Evolutionary conservation across 164 flowering plant genomes (phyloP).

Genomic region (Macadamia tetraphylla): DNA sequence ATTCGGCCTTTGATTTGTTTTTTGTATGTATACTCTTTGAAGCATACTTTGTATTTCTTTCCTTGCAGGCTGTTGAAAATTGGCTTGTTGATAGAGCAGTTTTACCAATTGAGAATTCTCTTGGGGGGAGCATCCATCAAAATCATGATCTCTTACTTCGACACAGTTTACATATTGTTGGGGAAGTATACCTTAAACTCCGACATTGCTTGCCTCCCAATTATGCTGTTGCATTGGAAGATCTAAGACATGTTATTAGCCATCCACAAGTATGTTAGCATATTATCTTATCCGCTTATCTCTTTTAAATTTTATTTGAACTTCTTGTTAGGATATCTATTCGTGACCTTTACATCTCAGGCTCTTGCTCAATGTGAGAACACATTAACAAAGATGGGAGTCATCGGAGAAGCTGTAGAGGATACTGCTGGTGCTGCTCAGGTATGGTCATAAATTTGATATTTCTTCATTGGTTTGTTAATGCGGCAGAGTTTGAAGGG

Average conservation of each 20-base stretch:
- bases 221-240: slow-evolving; percentile 63
- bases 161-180: slow-evolving; percentile 92
- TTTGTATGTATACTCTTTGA: too few relatives aligned
- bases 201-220: slow-evolving; percentile 87
- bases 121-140: slow-evolving; percentile 96
- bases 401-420: slow-evolving; percentile 88
- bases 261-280: slow-evolving; percentile 76
- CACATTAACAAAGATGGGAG: slow-evolving; percentile 78
- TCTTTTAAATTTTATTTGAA: neutral
- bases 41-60: neutral
- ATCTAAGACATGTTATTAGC: slow-evolving; percentile 80
- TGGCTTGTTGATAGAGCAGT: slow-evolving; percentile 97
- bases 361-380: slow-evolving; percentile 98
- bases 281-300: neutral
- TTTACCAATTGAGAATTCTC: slow-evolving; percentile 89
- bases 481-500: too few relatives aligned
- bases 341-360: slow-evolving; percentile 31
- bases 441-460: slow-evolving; percentile 30
- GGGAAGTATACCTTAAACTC: slow-evolving; percentile 79
- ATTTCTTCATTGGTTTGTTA: too few relatives aligned
- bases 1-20: too few relatives aligned
- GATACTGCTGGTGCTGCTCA: slow-evolving; percentile 98
- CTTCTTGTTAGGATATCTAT: neutral
- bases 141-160: slow-evolving; percentile 90
- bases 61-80: slow-evolving; percentile 70